Evolutionary conservation across 2,329 filamentous ascomycete genomes (phyloP).

Genomic region (Calonectria hongkongensis): DNA sequence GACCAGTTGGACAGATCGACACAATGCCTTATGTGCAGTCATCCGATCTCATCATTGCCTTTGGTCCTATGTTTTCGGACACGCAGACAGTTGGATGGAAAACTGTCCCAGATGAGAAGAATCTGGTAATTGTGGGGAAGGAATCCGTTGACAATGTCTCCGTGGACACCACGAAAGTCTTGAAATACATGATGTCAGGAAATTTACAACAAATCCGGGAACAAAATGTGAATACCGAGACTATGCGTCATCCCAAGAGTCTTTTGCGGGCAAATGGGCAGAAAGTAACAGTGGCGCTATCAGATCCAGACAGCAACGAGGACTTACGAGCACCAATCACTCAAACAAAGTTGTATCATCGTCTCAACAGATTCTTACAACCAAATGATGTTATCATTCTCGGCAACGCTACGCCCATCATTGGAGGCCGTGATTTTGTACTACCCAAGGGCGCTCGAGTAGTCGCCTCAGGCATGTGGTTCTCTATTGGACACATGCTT

Average conservation of each 20-base stretch:
- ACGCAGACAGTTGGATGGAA: conserved; percentile 15
- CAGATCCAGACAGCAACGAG: too few relatives aligned
- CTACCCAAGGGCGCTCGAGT: background rate
- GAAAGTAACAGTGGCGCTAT: background rate
- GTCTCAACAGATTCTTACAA: background rate
- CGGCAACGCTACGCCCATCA: background rate
- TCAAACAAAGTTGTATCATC: background rate
- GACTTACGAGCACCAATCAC: background rate
- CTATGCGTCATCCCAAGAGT: background rate
- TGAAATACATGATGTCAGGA: background rate
- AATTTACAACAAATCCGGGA: background rate
- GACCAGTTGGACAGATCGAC: background rate
- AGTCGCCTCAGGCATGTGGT: conserved; percentile 15
- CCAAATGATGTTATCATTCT: background rate
- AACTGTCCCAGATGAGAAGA: background rate
- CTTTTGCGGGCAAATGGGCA: conserved; percentile 1
- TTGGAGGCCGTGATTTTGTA: conserved; percentile 1
- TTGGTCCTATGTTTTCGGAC: conserved; percentile 9
- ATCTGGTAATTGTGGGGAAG: background rate
- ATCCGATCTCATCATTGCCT: background rate
- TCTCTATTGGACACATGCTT: conserved; percentile 14
- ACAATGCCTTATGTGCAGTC: background rate
- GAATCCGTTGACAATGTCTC: background rate
- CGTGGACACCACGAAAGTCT: background rate
- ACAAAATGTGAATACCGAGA: background rate